Conservation (phyloP, 331 rosid species). For the Malus hybrid region DNA sequence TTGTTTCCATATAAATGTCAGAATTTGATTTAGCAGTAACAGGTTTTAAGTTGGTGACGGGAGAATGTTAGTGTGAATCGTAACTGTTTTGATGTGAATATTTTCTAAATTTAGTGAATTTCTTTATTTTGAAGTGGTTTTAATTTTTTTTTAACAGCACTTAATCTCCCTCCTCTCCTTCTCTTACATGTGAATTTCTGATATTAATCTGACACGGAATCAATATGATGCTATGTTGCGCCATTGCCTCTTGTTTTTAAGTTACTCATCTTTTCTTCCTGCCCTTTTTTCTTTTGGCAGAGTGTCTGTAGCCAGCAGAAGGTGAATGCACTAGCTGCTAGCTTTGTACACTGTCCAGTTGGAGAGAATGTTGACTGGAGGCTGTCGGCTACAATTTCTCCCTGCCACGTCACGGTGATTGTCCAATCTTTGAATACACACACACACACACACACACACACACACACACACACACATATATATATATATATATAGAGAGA, state of each 20-base stretch:
- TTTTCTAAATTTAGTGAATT: neutral
- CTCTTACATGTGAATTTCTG: neutral
- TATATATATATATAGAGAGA: too few species aligned
- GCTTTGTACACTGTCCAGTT: conserved; percentile 75
- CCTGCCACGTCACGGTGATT: conserved; percentile 90
- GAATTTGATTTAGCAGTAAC: neutral
- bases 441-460: too few species aligned
- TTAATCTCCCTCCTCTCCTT: neutral
- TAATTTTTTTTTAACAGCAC: neutral
- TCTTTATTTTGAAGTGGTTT: neutral
- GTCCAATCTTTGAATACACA: conserved; percentile 6
- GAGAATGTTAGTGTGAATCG: neutral
- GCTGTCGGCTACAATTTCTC: conserved; percentile 89
- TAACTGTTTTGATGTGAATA: neutral
- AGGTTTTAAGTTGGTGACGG: neutral
- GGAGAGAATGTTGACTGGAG: conserved; percentile 97
- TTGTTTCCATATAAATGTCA: conserved; percentile 11
- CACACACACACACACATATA: too few species aligned
- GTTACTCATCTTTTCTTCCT: conserved; percentile 17
- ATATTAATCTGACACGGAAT: neutral
- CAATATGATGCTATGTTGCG: neutral
- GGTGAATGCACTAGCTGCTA: conserved; percentile 84
- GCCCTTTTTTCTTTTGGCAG: conserved; percentile 24
- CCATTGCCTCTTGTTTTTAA: neutral
- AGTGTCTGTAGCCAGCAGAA: conserved; percentile 84